A percentile compares a stretch with the other conserved stretches of the same genome.
Evolutionary conservation across 2,329 filamentous ascomycete species (phyloP).

Genomic region (Xylariaceae sp.): DNA sequence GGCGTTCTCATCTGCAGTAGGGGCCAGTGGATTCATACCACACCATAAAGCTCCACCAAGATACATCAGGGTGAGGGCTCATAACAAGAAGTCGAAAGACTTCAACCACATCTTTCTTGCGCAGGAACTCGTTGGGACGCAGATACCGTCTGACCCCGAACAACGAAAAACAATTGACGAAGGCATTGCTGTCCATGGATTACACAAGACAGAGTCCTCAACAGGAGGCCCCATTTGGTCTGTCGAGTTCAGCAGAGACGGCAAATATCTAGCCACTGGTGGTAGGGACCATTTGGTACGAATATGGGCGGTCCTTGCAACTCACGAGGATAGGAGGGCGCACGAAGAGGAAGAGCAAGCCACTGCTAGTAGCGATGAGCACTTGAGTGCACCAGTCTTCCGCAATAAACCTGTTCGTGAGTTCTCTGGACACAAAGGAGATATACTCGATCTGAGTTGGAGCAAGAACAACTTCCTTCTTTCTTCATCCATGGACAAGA

Average conservation of each 20-base stretch:
- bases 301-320: constrained; percentile 85
- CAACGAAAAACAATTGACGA: constrained; percentile 17
- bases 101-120: constrained; percentile 89
- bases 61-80: constrained; percentile 80
- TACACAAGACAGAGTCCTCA: constrained; percentile 32
- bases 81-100: constrained; percentile 75
- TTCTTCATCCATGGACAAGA: constrained; percentile 97
- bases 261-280: constrained; percentile 84
- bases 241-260: constrained; percentile 87
- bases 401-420: constrained; percentile 71
- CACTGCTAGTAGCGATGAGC: constrained; percentile 47
- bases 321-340: constrained; percentile 68
- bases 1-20: constrained; percentile 74
- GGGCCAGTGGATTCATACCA: constrained; percentile 72
- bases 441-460: constrained; percentile 91
- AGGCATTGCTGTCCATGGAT: constrained; percentile 23
- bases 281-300: constrained; percentile 83
- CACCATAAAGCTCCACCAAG: constrained; percentile 83
- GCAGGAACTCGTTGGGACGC: constrained; percentile 73
- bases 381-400: constrained; percentile 87
- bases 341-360: constrained; percentile 65
- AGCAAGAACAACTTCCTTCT: constrained; percentile 98
- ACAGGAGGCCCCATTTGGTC: constrained; percentile 78
- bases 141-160: constrained; percentile 29
- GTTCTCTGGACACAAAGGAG: constrained; percentile 77